These are phyloP conservation scores for Tetrahymena malaccensis DNA, from an alignment of 73 alveolate genomes.

Conservation along the genomic window DNA sequence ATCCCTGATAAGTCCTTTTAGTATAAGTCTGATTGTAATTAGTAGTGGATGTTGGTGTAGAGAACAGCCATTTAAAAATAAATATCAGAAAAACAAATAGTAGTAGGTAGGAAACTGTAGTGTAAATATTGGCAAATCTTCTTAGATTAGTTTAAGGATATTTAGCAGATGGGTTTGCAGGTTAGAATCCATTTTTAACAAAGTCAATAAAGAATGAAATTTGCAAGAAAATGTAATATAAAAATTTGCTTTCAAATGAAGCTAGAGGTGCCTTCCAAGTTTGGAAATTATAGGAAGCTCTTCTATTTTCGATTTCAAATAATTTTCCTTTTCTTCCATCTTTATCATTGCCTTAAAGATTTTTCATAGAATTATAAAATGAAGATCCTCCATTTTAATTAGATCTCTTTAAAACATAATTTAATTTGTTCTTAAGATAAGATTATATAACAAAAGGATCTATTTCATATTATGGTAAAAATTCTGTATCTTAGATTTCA, in stretches of 20 bases:
- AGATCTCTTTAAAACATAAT: not conserved
- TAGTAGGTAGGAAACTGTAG: not conserved
- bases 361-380: not conserved
- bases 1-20: not conserved
- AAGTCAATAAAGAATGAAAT: not conserved
- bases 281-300: not conserved
- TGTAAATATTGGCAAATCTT: not conserved
- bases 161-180: not conserved
- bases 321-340: not conserved
- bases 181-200: not conserved
- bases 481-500: not conserved
- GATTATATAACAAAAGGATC: not conserved
- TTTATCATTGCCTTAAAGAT: not conserved
- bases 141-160: not conserved
- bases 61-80: not conserved
- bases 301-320: not conserved
- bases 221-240: not conserved
- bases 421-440: not conserved
- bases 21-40: not conserved
- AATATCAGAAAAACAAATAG: not conserved
- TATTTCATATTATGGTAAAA: not conserved
- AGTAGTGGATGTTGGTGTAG: not conserved
- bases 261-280: not conserved
- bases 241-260: not conserved
- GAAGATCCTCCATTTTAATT: not conserved